Base-by-base conservation (phyloP, 345 rosid genomes). In the Camelina hispida region DNA sequence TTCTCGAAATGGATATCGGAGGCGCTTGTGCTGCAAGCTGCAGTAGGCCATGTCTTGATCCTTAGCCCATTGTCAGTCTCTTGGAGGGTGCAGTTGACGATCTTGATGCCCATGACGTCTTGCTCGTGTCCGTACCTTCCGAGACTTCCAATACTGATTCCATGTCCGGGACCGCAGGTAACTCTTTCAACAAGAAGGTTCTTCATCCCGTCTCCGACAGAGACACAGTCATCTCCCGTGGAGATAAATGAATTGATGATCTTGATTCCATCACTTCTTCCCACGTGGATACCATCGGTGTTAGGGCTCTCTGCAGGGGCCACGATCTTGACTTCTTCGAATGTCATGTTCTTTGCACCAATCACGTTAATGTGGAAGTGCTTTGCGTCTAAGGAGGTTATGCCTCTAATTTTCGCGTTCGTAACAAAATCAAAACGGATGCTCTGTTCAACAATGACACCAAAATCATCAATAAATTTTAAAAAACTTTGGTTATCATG, bases 151-250 rank as follows among this genome's bases (percentile, higher is more conserved):
- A 75, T 40, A 59, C 78, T 75, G 34, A 75, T 50, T 17, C 78
- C 97, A 58, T 92, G 96, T 30, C 97, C 97, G 0, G 96, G 94
- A 60, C 96, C 96, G 22, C 97, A 92, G 0, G 60, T 66, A 7
- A 90, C 83, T 56, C 76, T 82, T 34, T 77, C 78, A 44, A 92
- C 62, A 17, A 46, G 78, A 59, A 87, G 68, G 69, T 86, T 76
- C 14, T 69, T 82, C 74, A 62, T 70, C 14, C 97, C 94, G 23
- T 84, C 93, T 16, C 85, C 85, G 59, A 88, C 78, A 30, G 88
- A 88, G 6, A 92, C 32, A 48, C 97, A 89, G 46, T 92, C 96
- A 56, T 92, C 96, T 1, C 92, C 97, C 0, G 97, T 92, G 3
- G 51, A 40, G 17, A 92, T 87, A 1, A 8, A 2, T 8, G 84